Base-by-base conservation (phyloP, 306 rosid genomes). In the Neltuma alba region DNA sequence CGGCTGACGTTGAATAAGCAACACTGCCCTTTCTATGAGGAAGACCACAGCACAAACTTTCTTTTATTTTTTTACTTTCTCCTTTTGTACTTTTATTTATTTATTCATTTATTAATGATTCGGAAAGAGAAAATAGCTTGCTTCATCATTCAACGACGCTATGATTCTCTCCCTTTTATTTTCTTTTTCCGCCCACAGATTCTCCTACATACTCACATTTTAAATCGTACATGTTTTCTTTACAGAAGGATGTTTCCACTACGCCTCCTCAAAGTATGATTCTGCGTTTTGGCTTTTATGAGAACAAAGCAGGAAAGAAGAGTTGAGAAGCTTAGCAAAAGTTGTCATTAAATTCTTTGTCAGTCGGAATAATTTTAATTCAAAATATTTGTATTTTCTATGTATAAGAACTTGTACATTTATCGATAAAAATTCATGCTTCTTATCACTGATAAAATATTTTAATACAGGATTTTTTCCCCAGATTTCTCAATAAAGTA, bases 171-270 rank as follows among this genome's bases (percentile, higher is more conserved):
- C 55, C 9, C 0, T 52, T 52, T n/a, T n/a, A 1, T 52, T 52
- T 52, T 52, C n/a, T n/a, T 20, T 14, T 6, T 50, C 25, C 2
- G 58, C 0, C 3, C 25, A 18, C 11, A 54, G 54, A 23, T 52
- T 68, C 66, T 14, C 15, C 5, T 60, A 9, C n/a, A 27, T 7
- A 65, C 1, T 15, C 27, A 54, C 63, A 64, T 76, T 76, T 55
- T 3, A 18, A 34, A 68, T 23, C 21, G n/a, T n/a, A n/a, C n/a
- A 4, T 30, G 20, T 73, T 55, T 60, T 30, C 18, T 78, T 75
- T 13, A 2, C 14, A 7, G 69, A 42, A 71, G 31, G 79, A 80
- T 85, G 83, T 87, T 87, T 77, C 86, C 83, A 60, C 78, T 42
- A 4, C 65, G 38, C 70, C 75, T 76, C 62, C 77, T n/a, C 78